Base-by-base conservation (phyloP, 805 yeast genomes). In the Blastobotrys chiropterorum region DNA sequence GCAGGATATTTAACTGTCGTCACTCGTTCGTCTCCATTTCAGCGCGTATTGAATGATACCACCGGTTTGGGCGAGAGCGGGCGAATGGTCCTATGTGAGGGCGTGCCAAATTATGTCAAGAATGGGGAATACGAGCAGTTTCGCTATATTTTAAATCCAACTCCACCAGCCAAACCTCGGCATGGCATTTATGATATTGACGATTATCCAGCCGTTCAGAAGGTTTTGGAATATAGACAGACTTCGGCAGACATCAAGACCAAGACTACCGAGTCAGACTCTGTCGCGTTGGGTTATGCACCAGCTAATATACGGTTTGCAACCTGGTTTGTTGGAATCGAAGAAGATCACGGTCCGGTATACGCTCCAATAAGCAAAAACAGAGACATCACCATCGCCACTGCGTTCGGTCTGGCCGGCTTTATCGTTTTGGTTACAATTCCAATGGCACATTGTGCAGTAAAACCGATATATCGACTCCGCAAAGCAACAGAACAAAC, bases 401-500 rank as follows among this genome's bases (percentile, higher is more conserved):
- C 86, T 1, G 88, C 86, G 20, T 71, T 90, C 39, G 95, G 86
- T 1, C 80, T 86, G 17, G 94, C 94, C 2, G 86, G 72, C 0
- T 77, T 85, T 56, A 80, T 88, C 73, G 81, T 86, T 57, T 54
- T 86, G 1, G 64, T 86, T n/a, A 87, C 96, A 0, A 78, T 89
- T 64, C 90, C 94, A 3, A 67, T 90, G 50, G 89, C 96, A 0
- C 89, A 86, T 53, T 85, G 82, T 73, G 89, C 90, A 38, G 90
- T 89, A 3, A 69, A 86, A 56, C 97, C 97, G 0, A 88, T 90
- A 53, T 77, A 87, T 43, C 77, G 82, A 53, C 72, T 90, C 43
- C 89, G 86, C 61, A 81, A 81, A 56, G 96, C 95, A 0, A 87
- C 96, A 0, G 96, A 88, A 63, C 79, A 78, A 20, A 79, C 83